phyloP scores from a whole-genome alignment of 345 rosid genomes.

The Toxicodendron radicans region DNA sequence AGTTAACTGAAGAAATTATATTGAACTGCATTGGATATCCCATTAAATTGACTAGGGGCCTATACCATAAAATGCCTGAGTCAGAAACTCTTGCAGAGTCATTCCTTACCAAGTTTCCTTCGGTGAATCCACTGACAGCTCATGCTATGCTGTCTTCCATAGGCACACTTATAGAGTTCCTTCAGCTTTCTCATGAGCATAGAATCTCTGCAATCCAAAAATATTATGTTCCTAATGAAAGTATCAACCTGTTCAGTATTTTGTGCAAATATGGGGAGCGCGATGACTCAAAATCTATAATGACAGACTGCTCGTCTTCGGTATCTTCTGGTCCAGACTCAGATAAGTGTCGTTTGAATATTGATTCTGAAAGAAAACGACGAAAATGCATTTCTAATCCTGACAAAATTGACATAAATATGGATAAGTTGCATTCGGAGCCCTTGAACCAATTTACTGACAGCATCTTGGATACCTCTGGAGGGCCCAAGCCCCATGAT shows the following conservation, averaged over 20 bases:
- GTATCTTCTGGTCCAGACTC: slow-evolving; percentile 78
- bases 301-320: slow-evolving; percentile 92
- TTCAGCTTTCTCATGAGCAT: slow-evolving; percentile 57
- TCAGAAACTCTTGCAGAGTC: slow-evolving; percentile 89
- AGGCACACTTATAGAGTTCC: slow-evolving; percentile 58
- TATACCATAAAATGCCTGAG: slow-evolving; percentile 68
- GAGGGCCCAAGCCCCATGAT: slow-evolving; percentile 30
- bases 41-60: slow-evolving; percentile 39
- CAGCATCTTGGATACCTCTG: slow-evolving; percentile 37
- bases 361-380: slow-evolving; percentile 45
- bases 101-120: slow-evolving; percentile 88
- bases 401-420: slow-evolving; percentile 29
- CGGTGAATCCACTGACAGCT: slow-evolving; percentile 83
- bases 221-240: slow-evolving; percentile 69
- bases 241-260: slow-evolving; percentile 60
- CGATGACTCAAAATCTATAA: slow-evolving; percentile 86
- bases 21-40: slow-evolving; percentile 56
- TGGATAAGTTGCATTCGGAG: slow-evolving; percentile 45
- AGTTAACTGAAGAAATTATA: slow-evolving; percentile 74
- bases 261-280: slow-evolving; percentile 77
- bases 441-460: slow-evolving; percentile 38
- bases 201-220: slow-evolving; percentile 53
- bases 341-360: slow-evolving; percentile 41
- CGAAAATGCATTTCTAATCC: slow-evolving; percentile 29
- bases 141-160: slow-evolving; percentile 72